These are phyloP conservation scores for Wickerhamiella occidentalis DNA, from an alignment of 805 yeast genomes.

Conservation along the genomic window DNA sequence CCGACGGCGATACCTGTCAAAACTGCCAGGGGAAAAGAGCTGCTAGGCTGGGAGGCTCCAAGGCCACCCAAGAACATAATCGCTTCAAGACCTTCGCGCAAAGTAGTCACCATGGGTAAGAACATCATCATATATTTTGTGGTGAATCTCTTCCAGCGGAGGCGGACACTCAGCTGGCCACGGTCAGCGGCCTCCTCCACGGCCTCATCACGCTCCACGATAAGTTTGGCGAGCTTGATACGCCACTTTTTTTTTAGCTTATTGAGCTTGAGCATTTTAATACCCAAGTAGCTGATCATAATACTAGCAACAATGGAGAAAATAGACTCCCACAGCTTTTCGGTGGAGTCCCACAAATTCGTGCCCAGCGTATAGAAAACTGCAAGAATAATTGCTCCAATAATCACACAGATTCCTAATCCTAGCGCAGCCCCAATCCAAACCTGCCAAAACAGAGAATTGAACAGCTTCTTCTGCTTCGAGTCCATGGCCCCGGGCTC, in stretches of 20 bases:
- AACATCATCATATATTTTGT: conserved; percentile 58
- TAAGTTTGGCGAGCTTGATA: conserved; percentile 39
- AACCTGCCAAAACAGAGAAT: conserved; percentile 50
- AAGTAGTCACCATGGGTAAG: conserved; percentile 71
- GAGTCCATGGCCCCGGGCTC: conserved; percentile 13
- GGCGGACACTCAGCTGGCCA: neutral
- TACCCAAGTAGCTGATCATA: conserved; percentile 77
- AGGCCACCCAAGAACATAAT: conserved; percentile 87
- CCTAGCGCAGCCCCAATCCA: conserved; percentile 76
- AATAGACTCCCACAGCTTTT: conserved; percentile 79
- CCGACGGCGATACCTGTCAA: conserved; percentile 49
- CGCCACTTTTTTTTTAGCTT: conserved; percentile 76
- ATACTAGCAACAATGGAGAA: conserved; percentile 67
- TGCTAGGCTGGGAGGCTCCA: conserved; percentile 56
- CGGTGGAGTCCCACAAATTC: conserved; percentile 79
- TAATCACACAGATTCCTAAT: conserved; percentile 49
- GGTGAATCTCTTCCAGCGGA: conserved; percentile 14
- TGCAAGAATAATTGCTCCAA: conserved; percentile 60
- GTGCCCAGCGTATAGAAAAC: conserved; percentile 67
- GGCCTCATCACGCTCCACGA: conserved; percentile 21
- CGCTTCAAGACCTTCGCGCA: conserved; percentile 86
- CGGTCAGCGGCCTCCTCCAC: neutral
- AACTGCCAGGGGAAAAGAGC: conserved; percentile 54
- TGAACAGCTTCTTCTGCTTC: conserved; percentile 27
- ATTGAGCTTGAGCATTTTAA: conserved; percentile 68